phyloP scores from a whole-genome alignment of 345 rosid genomes.

The Sisymbrium irio region DNA sequence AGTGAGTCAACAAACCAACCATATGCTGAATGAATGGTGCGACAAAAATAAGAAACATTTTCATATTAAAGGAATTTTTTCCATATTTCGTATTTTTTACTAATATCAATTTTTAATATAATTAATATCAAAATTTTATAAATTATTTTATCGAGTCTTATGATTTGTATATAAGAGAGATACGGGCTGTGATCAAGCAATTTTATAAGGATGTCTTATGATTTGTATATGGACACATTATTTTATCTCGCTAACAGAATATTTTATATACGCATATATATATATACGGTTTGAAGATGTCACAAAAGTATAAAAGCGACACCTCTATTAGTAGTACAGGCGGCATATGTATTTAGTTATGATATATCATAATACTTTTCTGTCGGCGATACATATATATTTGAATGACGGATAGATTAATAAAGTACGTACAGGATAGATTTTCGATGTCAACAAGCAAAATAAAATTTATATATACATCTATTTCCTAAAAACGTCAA shows the following conservation, averaged over 20 bases:
- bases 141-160: too few relatives aligned
- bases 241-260: neutral
- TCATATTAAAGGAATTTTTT: too few relatives aligned
- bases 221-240: neutral
- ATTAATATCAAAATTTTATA: neutral
- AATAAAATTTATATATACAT: neutral
- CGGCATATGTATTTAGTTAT: neutral
- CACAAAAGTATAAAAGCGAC: slow-evolving; percentile 4
- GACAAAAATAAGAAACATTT: neutral
- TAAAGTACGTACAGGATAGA: neutral
- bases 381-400: slow-evolving; percentile 8
- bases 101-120: neutral
- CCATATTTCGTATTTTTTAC: too few relatives aligned
- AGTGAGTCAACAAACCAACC: neutral
- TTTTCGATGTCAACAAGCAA: neutral
- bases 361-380: neutral
- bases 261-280: too few relatives aligned
- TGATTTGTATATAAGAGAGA: too few relatives aligned
- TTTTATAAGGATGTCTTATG: neutral
- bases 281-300: neutral
- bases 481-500: neutral
- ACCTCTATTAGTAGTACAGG: neutral
- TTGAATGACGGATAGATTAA: neutral
- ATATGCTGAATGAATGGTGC: neutral
- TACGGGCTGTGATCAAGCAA: too few relatives aligned